Conservation (phyloP, 2,329 filamentous ascomycete species). For the Paraconiothyrium sp. region DNA sequence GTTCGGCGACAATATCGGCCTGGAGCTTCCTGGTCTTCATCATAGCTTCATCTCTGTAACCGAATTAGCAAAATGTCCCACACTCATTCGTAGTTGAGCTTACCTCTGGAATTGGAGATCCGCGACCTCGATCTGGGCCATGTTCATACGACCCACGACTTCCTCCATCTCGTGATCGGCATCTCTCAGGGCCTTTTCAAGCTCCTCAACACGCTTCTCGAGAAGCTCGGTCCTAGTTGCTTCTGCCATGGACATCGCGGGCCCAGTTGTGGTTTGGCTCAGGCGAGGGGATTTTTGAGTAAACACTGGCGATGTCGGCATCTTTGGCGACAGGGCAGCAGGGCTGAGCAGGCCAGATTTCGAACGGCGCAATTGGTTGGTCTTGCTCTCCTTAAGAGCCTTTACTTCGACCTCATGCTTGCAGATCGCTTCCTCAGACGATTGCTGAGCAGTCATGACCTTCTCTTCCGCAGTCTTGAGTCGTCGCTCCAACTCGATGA, state of each 20-base stretch:
- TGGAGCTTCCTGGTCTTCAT: conserved; percentile 76
- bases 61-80: conserved; percentile 30
- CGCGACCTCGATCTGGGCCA: conserved; percentile 83
- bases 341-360: conserved; percentile 62
- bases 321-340: conserved; percentile 64
- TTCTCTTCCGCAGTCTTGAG: conserved; percentile 86
- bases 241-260: conserved; percentile 68
- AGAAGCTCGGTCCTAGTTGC: conserved; percentile 78
- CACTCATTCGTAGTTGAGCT: conserved; percentile 20
- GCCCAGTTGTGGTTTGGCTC: conserved; percentile 69
- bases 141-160: conserved; percentile 83
- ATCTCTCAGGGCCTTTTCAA: conserved; percentile 81
- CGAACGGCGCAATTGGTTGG: conserved; percentile 78
- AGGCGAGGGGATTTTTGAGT: conserved; percentile 67
- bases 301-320: conserved; percentile 71
- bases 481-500: conserved; percentile 82
- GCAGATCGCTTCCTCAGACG: conserved; percentile 83
- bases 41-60: conserved; percentile 72
- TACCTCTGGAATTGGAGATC: conserved; percentile 76
- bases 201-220: conserved; percentile 79
- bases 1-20: conserved; percentile 71
- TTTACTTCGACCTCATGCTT: conserved; percentile 88
- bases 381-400: conserved; percentile 79
- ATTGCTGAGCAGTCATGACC: conserved; percentile 81
- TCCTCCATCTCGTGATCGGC: conserved; percentile 85